Base-by-base conservation (phyloP, 2,329 filamentous ascomycete species). In the Exophiala viscosa region DNA sequence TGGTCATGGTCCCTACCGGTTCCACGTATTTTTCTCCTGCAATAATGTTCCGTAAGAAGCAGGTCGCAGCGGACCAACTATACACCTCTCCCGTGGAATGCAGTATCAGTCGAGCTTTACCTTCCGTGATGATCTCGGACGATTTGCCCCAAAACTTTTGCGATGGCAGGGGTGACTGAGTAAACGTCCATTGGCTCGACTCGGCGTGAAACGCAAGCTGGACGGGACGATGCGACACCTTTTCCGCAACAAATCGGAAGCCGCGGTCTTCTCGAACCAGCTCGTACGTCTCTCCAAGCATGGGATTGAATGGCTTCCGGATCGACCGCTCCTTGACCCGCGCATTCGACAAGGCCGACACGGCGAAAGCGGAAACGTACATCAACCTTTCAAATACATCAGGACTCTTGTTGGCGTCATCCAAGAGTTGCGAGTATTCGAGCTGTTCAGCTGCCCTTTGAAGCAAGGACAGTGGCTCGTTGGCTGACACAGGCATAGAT, bases 121-220 rank as follows among this genome's bases (percentile, higher is more conserved):
- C 93, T 49, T 96, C 92, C 0, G 90, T 97, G 55, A 88, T 93
- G 57, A 99, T 83, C 70, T 99, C 93, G 2, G 90, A 90, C 49
- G 87, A 92, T 75, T 97, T 97, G 50, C 93, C 93, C 93, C 93
- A 97, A 74, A 99, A 99, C 67, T 97, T 97, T 67, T 99, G 92
- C 17, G 87, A 86, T 0, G 93, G 93, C 51, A 87, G 85, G 0
- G 93, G 89, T 3, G 87, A 88, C 67, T 97, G 93, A 1, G 88
- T 80, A 57, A 96, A 85, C 2, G 87, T 90, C 93, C 93, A 99
- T 52, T 81, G 76, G 35, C 83, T 80, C 35, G 88, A 84, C 68
- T 99, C 93, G 3, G 92, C 93, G 69, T 97, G 91, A 74, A 91
- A 92, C 5, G 93, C 93, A 65, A 97, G 83, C 58, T 91, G 85